Percentiles rank a stretch among this genome's conserved stretches.
Evolutionary conservation across 2,329 filamentous ascomycete genomes (phyloP).

Genomic region (Phialophora verrucosa): DNA sequence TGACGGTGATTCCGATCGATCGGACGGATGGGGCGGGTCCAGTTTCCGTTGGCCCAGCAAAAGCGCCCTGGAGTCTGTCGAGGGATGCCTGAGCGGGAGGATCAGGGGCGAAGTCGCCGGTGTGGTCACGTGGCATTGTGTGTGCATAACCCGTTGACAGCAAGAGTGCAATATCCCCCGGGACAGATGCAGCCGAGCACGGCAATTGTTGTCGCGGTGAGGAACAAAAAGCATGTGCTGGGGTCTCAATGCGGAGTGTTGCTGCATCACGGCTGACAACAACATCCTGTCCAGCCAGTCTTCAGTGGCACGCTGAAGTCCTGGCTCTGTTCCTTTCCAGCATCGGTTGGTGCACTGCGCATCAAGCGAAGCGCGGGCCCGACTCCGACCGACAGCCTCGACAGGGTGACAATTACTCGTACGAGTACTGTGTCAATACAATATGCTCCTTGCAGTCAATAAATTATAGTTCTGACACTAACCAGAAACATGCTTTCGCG

Average conservation of each 20-base stretch:
- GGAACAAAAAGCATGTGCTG: neutral
- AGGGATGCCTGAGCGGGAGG: slow-evolving; percentile 3
- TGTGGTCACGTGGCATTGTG: neutral
- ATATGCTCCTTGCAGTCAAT: neutral
- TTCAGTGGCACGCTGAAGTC: neutral
- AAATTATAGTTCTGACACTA: neutral
- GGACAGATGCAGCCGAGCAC: neutral
- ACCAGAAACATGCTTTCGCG: neutral
- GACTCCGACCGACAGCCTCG: neutral
- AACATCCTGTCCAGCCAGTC: neutral
- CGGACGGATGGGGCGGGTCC: slow-evolving; percentile 16
- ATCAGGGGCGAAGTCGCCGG: slow-evolving; percentile 3
- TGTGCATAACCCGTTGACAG: neutral
- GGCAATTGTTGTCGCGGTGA: neutral
- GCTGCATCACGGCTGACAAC: neutral
- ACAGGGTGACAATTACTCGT: neutral
- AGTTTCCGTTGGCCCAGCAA: slow-evolving; percentile 12
- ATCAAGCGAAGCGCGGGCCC: neutral
- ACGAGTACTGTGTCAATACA: neutral
- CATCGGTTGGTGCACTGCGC: neutral
- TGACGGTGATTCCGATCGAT: slow-evolving; percentile 19
- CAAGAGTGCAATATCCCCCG: neutral
- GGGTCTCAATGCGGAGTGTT: neutral
- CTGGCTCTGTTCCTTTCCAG: neutral
- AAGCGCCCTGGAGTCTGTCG: neutral